A percentile compares a stretch with the other conserved stretches of the same genome.
Evolutionary conservation across 202 grass and related monocot genomes (phyloP).

Genomic region (Elaeis oleifera): DNA sequence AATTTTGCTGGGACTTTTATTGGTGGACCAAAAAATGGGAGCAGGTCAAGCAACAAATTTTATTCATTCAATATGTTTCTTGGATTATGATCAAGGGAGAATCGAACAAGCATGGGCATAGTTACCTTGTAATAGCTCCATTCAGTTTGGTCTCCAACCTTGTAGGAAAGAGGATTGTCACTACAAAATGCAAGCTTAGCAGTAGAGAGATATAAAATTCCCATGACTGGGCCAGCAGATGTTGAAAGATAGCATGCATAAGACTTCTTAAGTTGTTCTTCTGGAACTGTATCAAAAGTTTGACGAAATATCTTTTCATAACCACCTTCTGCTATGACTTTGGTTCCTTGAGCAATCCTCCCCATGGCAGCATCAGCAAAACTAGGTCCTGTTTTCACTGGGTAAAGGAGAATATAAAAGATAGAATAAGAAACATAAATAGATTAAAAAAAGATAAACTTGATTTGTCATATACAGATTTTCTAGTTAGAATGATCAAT

Average conservation of each 20-base stretch:
- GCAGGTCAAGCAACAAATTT: no score
- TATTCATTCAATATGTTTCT: no score
- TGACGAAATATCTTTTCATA: conserved; percentile 96
- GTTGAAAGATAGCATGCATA: conserved; percentile 94
- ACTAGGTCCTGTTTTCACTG: conserved; percentile 96
- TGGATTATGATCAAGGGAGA: no score
- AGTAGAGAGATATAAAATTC: conserved; percentile 96
- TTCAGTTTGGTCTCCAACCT: conserved; percentile 80
- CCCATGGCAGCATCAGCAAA: conserved; percentile 95
- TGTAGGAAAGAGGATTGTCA: conserved; percentile 93
- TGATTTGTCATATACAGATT: no score
- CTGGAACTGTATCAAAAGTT: conserved; percentile 72
- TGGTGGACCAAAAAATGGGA: no score
- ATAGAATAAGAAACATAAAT: no score
- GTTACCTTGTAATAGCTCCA: conserved; percentile 98
- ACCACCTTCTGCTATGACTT: conserved; percentile 96
- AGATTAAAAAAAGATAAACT: no score
- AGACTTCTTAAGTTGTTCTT: conserved; percentile 77
- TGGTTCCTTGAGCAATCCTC: conserved; percentile 94
- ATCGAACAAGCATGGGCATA: neutral
- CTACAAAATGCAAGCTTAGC: conserved; percentile 92
- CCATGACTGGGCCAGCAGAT: conserved; percentile 96
- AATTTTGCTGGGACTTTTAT: no score
- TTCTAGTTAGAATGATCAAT: no score
- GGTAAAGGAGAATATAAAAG: neutral